Evolutionary conservation across 208 protist genomes (phyloP).

Genomic region (Acanthamoeba culbertsoni): DNA sequence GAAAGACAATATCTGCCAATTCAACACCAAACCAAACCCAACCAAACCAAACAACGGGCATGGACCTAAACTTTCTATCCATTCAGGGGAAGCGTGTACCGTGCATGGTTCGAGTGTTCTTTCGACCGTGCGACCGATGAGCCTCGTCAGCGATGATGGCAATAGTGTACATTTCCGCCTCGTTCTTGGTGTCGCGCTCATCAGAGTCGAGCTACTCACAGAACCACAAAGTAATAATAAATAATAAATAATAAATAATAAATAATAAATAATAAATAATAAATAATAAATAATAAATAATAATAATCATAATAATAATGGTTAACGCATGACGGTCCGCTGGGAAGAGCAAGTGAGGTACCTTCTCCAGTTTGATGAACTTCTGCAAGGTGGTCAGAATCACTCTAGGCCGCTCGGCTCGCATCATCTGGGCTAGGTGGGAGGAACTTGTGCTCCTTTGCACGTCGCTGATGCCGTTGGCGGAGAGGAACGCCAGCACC

Average conservation of each 20-base stretch:
- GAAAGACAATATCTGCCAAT: not conserved
- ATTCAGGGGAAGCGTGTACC: not conserved
- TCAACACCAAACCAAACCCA: not conserved
- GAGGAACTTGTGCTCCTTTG: not conserved
- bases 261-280: too few species aligned
- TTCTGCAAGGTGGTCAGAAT: conserved; percentile 62
- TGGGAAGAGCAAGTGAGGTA: too few species aligned
- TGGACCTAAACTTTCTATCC: too few species aligned
- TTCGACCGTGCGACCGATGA: conserved; percentile 36
- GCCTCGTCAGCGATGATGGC: conserved; percentile 58
- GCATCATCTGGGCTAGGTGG: not conserved
- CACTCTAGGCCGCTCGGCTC: not conserved
- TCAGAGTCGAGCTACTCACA: not conserved
- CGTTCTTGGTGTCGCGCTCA: not conserved
- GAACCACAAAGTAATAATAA: not conserved
- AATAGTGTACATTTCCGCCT: too few species aligned
- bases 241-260: too few species aligned
- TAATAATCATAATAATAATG: too few species aligned
- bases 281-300: too few species aligned
- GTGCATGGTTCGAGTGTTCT: conserved; percentile 52
- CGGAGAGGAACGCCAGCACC: not conserved
- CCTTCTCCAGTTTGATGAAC: conserved; percentile 15
- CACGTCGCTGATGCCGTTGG: conserved; percentile 34
- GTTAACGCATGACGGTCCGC: too few species aligned
- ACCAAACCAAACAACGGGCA: too few species aligned